These are phyloP conservation scores for Diatrype stigma DNA, from an alignment of 2,329 filamentous ascomycete species.

Conservation along the genomic window DNA sequence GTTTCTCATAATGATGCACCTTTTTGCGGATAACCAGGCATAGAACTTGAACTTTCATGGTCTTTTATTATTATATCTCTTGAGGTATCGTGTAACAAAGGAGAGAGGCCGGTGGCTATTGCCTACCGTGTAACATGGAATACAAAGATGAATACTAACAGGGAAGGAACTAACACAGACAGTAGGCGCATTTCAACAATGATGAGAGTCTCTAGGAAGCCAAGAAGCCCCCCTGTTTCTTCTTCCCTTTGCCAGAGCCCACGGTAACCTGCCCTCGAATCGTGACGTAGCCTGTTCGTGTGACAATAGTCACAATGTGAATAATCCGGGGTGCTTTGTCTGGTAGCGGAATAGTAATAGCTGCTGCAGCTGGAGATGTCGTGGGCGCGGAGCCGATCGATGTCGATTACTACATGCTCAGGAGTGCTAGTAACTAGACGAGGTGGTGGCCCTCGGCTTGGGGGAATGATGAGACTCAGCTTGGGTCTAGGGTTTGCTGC, in stretches of 20 bases:
- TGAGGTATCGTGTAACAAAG: no score
- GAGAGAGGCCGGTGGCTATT: no score
- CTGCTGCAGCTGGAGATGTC: not conserved
- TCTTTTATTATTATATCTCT: no score
- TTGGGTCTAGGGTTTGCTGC: not conserved
- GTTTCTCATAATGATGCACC: no score
- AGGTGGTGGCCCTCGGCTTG: not conserved
- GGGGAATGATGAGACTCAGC: constrained; percentile 7
- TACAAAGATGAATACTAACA: constrained; percentile 12
- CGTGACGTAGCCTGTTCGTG: constrained; percentile 12
- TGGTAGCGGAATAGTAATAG: constrained; percentile 3
- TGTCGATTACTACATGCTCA: constrained; percentile 5
- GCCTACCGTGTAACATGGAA: constrained; percentile 6
- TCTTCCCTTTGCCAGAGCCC: constrained; percentile 4
- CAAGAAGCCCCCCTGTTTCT: constrained; percentile 8
- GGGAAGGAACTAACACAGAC: constrained; percentile 8
- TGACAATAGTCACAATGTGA: constrained; percentile 12
- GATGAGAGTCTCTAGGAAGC: constrained; percentile 11
- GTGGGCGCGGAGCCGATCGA: constrained; percentile 3
- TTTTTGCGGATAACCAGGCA: no score
- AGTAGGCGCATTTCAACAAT: constrained; percentile 17
- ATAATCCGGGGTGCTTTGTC: not conserved
- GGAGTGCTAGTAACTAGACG: not conserved
- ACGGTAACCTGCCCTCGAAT: not conserved
- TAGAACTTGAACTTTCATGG: not conserved